Conservation (phyloP, 164 flowering plant species). For the Sedum album region DNA sequence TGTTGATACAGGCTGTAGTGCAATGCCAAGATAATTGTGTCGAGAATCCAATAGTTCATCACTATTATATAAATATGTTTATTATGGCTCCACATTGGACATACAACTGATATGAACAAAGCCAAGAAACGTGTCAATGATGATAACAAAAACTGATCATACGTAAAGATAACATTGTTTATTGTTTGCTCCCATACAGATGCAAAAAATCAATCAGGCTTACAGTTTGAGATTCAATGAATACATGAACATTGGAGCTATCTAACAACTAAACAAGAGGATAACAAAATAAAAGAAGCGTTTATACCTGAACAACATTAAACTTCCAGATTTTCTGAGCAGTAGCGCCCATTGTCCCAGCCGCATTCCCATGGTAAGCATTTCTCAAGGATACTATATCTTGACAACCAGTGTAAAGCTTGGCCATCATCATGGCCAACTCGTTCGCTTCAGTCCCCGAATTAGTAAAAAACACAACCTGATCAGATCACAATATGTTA, state of each 20-base stretch:
- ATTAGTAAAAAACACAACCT: constrained; percentile 94
- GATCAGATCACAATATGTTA: neutral
- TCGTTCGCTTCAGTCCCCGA: constrained; percentile 99
- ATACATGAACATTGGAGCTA: too few species aligned
- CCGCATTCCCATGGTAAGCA: constrained; percentile 86
- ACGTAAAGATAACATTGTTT: neutral
- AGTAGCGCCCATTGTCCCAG: constrained; percentile 91
- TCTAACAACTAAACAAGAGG: constrained; percentile 56
- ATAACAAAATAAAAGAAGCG: too few species aligned
- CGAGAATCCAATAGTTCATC: too few species aligned
- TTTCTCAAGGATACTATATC: constrained; percentile 82
- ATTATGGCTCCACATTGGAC: too few species aligned
- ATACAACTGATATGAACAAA: too few species aligned
- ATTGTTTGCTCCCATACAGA: neutral
- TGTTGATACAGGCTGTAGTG: too few species aligned
- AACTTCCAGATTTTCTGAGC: constrained; percentile 69
- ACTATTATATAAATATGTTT: too few species aligned
- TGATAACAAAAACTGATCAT: neutral
- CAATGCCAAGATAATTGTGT: too few species aligned
- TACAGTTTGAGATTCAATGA: too few species aligned
- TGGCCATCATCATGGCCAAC: constrained; percentile 85
- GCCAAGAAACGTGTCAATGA: too few species aligned
- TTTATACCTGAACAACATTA: too few species aligned
- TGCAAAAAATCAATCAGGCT: neutral
- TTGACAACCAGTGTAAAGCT: constrained; percentile 66